A percentile compares a stretch with the other conserved stretches of the same genome.
These are phyloP conservation scores for Cocos nucifera DNA, from an alignment of 176 grass and related monocot genomes.

Conservation along the genomic window DNA sequence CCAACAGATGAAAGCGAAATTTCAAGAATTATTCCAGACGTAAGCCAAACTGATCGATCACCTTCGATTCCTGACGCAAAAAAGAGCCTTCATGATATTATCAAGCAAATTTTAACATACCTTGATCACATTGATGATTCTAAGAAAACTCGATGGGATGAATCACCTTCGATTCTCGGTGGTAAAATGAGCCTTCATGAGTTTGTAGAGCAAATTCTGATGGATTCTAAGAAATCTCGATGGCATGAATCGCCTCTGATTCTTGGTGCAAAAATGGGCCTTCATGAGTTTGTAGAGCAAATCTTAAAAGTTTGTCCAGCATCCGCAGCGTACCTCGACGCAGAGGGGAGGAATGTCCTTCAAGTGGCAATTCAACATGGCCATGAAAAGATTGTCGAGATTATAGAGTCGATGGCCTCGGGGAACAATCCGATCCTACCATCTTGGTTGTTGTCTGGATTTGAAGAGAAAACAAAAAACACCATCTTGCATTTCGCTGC, in stretches of 20 bases:
- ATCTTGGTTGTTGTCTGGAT: conserved; percentile 3
- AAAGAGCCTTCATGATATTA: no score
- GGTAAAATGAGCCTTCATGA: no score
- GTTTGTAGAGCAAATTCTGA: no score
- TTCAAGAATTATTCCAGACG: no score
- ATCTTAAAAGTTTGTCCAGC: conserved; percentile 8
- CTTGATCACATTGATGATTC: no score
- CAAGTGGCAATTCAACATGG: conserved; percentile 21
- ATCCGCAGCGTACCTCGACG: conserved; percentile 12
- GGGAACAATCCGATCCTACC: conserved; percentile 13
- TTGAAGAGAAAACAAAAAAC: conserved; percentile 8
- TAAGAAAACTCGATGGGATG: no score
- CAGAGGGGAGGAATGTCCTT: conserved; percentile 20
- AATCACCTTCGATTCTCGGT: no score
- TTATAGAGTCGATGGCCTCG: background rate
- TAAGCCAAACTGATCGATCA: no score
- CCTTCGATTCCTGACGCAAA: no score
- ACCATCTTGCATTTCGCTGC: conserved; percentile 28
- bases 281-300: conserved; percentile 20
- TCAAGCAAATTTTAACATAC: no score
- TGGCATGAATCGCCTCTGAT: conserved; percentile 16
- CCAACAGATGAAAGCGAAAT: no score
- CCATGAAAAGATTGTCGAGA: conserved; percentile 9
- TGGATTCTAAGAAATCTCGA: background rate
- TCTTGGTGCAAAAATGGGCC: conserved; percentile 17